A percentile compares a stretch with the other conserved stretches of the same genome.
These are phyloP conservation scores for Pelargonium myrrhifolium DNA, from an alignment of 441 rosid genomes.

Conservation along the genomic window DNA sequence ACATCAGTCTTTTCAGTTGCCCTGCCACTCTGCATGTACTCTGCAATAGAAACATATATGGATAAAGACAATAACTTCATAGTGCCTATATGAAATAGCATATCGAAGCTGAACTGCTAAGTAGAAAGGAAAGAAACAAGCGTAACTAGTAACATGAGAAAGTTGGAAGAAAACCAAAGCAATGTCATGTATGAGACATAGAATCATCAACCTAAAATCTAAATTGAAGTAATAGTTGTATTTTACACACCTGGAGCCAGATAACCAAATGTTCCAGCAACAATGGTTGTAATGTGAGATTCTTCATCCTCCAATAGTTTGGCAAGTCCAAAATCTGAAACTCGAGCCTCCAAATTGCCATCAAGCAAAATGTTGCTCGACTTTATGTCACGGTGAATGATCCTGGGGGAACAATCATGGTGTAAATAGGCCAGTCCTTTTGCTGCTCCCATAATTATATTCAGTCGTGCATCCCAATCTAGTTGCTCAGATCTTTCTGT, in stretches of 20 bases:
- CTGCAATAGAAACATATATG: slow-evolving; percentile 31
- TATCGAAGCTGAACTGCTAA: too few relatives aligned
- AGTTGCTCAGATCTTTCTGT: slow-evolving; percentile 83
- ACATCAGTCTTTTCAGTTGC: slow-evolving; percentile 99
- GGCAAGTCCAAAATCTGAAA: slow-evolving; percentile 96
- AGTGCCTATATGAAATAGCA: neutral
- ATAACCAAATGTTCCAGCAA: slow-evolving; percentile 98
- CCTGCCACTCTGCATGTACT: slow-evolving; percentile 97
- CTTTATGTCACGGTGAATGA: slow-evolving; percentile 97
- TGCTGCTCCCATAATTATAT: slow-evolving; percentile 89
- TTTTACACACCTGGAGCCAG: slow-evolving; percentile 71
- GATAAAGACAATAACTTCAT: slow-evolving; percentile 10
- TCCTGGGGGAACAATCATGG: slow-evolving; percentile 97
- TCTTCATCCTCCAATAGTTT: slow-evolving; percentile 92
- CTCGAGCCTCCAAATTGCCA: slow-evolving; percentile 94
- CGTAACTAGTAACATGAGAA: neutral
- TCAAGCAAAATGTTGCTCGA: slow-evolving; percentile 96
- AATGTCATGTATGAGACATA: neutral
- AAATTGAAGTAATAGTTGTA: slow-evolving; percentile 14
- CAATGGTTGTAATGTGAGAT: slow-evolving; percentile 95
- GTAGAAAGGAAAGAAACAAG: neutral
- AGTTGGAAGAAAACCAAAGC: neutral
- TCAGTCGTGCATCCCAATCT: slow-evolving; percentile 95
- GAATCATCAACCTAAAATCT: neutral
- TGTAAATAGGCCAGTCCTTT: slow-evolving; percentile 95